Evolutionary conservation across 495 filamentous ascomycete species (phyloP), one percentile per base, ranked within the genome.

Genomic region (Xylaria castorea): DNA sequence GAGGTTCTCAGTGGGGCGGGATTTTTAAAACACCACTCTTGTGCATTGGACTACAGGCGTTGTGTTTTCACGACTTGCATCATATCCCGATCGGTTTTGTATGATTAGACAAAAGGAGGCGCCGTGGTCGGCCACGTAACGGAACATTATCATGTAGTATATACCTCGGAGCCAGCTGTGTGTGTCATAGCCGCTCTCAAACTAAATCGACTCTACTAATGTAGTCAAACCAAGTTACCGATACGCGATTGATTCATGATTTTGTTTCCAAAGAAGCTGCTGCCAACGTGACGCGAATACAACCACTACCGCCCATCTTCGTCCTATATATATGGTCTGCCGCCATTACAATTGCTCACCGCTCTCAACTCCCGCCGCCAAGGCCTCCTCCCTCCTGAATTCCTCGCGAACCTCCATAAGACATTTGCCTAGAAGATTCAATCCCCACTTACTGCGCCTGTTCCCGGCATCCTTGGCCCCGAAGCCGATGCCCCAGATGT

Each of bases 401-500:
- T 81, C 72, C 79, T 84, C 85, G 73, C 90, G 76, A 44, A 81
- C 79, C 14, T 72, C 75, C 80, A 83, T 81, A 66, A 82, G 70
- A 58, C 75, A 80, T 81, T 90, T 90, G 6, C 92, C 91, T 73
- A 93, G 76, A 71, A 92, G 76, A 81, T 93, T 94, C 80, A 86
- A 68, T 57, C 92, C 91, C 91, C 92, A 93, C 51, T 80, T 73
- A 25, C 76, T 73, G 34, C 87, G 81, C 72, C 81, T 86, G 11
- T 20, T 66, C 66, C 77, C 82, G 0, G 89, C 90, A 72, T 83
- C 82, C 36, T 75, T 80, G 40, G 83, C 84, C 2, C 73, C 79
- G 77, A 89, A 91, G 16, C 91, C 91, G 42, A 93, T 79, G 8
- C 91, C 91, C 91, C 91, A 93, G 68, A 92, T 87, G 34, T 82